A percentile compares a stretch with the other conserved stretches of the same genome.
phyloP scores from a whole-genome alignment of 306 rosid genomes.

The Pyrus pyrifolia region DNA sequence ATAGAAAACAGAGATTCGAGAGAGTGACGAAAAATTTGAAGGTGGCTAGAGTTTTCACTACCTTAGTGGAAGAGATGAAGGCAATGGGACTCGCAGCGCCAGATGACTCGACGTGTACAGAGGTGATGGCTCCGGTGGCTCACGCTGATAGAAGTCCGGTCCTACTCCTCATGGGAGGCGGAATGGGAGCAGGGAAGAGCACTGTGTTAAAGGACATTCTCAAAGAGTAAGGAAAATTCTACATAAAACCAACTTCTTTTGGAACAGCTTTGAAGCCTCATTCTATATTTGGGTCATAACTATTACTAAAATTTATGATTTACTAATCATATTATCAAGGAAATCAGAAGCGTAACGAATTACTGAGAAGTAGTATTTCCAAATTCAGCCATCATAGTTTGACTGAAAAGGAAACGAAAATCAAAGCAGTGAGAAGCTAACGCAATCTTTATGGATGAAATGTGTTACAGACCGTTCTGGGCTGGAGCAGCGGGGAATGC shows the following conservation, averaged over 20 bases:
- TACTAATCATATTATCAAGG: not conserved
- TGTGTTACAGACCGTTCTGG: conserved; percentile 75
- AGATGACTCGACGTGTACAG: conserved; percentile 85
- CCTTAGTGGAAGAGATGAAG: conserved; percentile 90
- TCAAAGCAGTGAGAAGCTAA: not conserved
- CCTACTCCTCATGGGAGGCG: conserved; percentile 97
- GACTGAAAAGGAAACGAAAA: not conserved
- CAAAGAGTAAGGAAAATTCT: conserved; percentile 57
- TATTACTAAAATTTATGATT: too few species aligned
- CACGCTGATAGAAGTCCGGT: conserved; percentile 89
- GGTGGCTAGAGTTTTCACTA: conserved; percentile 89
- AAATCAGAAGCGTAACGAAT: not conserved
- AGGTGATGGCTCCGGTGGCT: conserved; percentile 97
- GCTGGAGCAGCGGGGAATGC: conserved; percentile 86
- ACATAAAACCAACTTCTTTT: not conserved
- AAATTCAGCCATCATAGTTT: not conserved
- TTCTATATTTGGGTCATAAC: not conserved
- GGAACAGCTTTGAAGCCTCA: not conserved
- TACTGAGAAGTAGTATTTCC: not conserved
- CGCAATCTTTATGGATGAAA: conserved; percentile 19
- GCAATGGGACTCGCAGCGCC: conserved; percentile 71
- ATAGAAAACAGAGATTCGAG: conserved; percentile 85
- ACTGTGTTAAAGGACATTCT: conserved; percentile 88
- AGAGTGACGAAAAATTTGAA: conserved; percentile 85
- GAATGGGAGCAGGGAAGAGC: conserved; percentile 99